Evolutionary conservation across 441 rosid species (phyloP).

Genomic region (Croton setiger): DNA sequence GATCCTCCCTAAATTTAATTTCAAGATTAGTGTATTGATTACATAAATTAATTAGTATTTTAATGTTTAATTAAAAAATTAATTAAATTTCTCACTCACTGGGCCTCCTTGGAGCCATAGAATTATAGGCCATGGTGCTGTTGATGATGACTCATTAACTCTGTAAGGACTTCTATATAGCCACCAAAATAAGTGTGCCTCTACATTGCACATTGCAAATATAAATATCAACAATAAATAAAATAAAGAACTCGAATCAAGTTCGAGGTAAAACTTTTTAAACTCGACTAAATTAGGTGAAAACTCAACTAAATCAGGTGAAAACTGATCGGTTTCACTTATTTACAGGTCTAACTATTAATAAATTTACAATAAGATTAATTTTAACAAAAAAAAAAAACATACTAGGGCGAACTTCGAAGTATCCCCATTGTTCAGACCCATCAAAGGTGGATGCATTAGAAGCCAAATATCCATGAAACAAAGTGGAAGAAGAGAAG

Average conservation of each 20-base stretch:
- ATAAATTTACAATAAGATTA: too few species aligned
- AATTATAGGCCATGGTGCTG: slow-evolving; percentile 39
- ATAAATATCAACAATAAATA: background rate
- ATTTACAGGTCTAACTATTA: too few species aligned
- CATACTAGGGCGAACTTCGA: slow-evolving; percentile 39
- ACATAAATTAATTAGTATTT: too few species aligned
- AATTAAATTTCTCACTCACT: slow-evolving; percentile 21
- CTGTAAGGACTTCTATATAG: slow-evolving; percentile 39
- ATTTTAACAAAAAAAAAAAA: too few species aligned
- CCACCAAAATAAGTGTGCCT: slow-evolving; percentile 46
- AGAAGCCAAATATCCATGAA: slow-evolving; percentile 1
- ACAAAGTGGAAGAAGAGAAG: background rate
- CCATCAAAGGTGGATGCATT: slow-evolving; percentile 33
- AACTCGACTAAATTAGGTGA: too few species aligned
- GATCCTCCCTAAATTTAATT: slow-evolving; percentile 29
- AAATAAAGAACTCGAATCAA: too few species aligned
- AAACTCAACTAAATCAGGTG: too few species aligned
- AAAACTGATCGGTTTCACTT: too few species aligned
- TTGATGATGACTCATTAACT: slow-evolving; percentile 29
- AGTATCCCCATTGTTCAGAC: slow-evolving; percentile 47
- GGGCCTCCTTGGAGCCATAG: slow-evolving; percentile 49
- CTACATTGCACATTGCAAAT: slow-evolving; percentile 8
- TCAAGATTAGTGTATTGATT: background rate
- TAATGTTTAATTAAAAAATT: background rate
- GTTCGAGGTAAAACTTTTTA: too few species aligned